Conservation (phyloP, 106 monocot genomes). For the Narthecium ossifragum region DNA sequence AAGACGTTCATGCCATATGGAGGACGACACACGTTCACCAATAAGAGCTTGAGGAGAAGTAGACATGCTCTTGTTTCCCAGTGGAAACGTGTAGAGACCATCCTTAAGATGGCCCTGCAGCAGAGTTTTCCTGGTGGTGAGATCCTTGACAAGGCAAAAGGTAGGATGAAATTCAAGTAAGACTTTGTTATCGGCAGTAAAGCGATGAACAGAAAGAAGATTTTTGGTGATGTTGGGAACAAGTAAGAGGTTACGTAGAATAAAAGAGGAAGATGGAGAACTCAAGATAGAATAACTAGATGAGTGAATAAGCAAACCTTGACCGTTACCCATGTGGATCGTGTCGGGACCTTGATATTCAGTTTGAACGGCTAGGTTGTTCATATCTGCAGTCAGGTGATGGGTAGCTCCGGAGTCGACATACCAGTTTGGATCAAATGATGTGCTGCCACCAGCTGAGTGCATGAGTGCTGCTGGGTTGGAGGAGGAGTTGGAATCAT, state of each 20-base stretch:
- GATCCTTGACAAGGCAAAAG: neutral
- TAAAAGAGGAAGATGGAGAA: neutral
- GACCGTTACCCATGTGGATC: slow-evolving; percentile 2
- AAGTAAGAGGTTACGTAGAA: neutral
- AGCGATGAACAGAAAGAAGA: slow-evolving; percentile 1
- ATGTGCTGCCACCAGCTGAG: neutral
- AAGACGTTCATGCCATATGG: neutral
- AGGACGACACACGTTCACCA: neutral
- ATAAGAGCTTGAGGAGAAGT: neutral
- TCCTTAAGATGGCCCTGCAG: neutral
- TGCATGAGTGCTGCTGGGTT: neutral
- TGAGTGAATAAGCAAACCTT: neutral
- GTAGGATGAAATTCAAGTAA: neutral
- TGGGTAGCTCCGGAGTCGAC: neutral
- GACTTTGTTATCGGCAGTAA: neutral
- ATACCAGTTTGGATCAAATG: slow-evolving; percentile 8
- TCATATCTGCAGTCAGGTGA: neutral
- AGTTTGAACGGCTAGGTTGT: neutral
- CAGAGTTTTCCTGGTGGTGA: neutral
- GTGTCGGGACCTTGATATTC: neutral
- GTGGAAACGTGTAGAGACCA: neutral
- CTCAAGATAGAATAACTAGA: neutral
- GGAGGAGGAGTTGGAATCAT: neutral
- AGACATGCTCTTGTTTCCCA: neutral
- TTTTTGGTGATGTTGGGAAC: slow-evolving; percentile 8